Base-by-base conservation (phyloP, 1,139 yeast genomes). In the Blastobotrys serpentis region DNA sequence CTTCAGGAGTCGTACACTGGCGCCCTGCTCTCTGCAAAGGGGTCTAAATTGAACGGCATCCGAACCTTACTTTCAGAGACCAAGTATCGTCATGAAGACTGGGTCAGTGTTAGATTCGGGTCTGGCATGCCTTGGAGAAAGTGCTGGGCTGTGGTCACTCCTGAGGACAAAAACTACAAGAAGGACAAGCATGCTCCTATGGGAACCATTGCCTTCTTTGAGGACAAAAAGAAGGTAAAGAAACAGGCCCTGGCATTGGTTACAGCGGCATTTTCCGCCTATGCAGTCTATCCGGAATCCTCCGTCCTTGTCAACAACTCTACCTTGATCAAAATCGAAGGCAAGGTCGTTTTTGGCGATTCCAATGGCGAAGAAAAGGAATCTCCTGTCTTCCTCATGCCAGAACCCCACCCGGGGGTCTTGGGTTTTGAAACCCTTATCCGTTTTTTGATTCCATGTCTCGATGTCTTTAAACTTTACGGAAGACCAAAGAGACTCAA, bases 81-180 rank as follows among this genome's bases (percentile, higher is more conserved):
- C 25, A 80, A 92, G 60, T 86, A 83, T 63, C 82, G 80, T 52
- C 95, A 88, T 62, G 96, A 88, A 66, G 96, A 90, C 62, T 90
- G 96, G 97, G 89, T 86, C 33, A 79, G 90, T 66, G 95, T 92
- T 21, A 75, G 98, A 56, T 90, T 90, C 66, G 98, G 98, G 13
- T 80, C 94, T 14, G 98, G 98, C 30, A 88, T 88, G 95, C 96
- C 97, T 1, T 92, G 98, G 97, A 86, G 85, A 63, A 77, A 95
- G 54, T 90, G 96, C 64, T 92, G 79, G 73, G 92, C 95, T 1
- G 96, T 89, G n/a, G 79, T 90, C 49, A 88, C 90, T 53, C 97
- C 96, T 6, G 70, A 69, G 6, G 64, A 58, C 30, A 58, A 70
- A 62, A 66, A 71, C 63, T 62, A 62, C 56, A 57, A 72, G 66